Evolutionary conservation across 2,329 filamentous ascomycete genomes (phyloP), one percentile per base, ranked within the genome.

Genomic region (Arthrobotrys iridis): DNA sequence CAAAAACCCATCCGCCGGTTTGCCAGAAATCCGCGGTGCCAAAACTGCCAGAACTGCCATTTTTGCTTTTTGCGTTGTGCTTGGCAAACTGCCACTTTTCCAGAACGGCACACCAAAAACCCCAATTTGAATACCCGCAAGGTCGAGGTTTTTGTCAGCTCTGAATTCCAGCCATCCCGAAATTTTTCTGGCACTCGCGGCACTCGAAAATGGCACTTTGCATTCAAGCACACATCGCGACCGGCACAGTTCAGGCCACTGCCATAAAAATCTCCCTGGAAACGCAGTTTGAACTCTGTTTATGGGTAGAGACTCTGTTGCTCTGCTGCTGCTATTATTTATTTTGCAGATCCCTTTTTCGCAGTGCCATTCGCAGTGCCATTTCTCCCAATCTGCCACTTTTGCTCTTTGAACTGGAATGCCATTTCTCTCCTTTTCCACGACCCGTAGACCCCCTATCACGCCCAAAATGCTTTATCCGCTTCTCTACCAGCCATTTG

Each of bases 11-110:
- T 3, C 18, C 1, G 3, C 18, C 41, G 10, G 6, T 45, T 45
- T 45, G 15, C 41, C 41, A 45, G 13, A 45, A 45, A 1, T 45
- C 22, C n/a, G 41, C 26, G 18, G 46, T 35, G 46, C 46, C 46
- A 52, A 1, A 52, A 52, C 26, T 52, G 46, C 46, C 46, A 52
- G 8, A 52, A 52, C 26, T 52, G 46, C 46, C 46, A 45, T 8
- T 45, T 45, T 45, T 45, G 41, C 41, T 45, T 45, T 20, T 45
- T 45, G 41, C 18, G 41, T 45, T 45, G 41, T 45, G 5, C 41
- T 45, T 35, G 26, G n/a, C 13, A 26, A n/a, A 33, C 3, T 52
- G 28, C 46, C 46, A 52, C 3, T 52, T 20, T 52, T 26, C 11
- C 10, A 52, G n/a, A 52, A n/a, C 33, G 46, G 26, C 28, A 35